Evolutionary conservation across 2,329 filamentous ascomycete species (phyloP).

Genomic region (Trichoderma semiorbis): DNA sequence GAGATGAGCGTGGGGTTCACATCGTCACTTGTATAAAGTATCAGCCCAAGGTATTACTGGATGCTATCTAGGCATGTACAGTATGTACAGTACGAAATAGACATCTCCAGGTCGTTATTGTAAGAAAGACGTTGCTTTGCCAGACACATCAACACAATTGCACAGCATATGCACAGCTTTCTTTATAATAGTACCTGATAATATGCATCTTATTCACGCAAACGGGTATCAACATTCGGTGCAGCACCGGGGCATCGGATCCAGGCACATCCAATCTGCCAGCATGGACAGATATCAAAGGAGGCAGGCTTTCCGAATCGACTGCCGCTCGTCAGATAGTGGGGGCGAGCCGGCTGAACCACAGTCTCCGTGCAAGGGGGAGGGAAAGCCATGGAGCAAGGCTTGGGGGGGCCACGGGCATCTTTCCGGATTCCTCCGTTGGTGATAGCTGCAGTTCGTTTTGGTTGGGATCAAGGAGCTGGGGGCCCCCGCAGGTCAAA

Average conservation of each 20-base stretch:
- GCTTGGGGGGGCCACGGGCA: neutral
- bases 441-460: neutral
- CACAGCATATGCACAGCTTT: neutral
- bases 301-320: neutral
- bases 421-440: neutral
- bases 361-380: neutral
- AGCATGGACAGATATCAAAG: neutral
- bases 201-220: neutral
- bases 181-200: neutral
- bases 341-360: neutral
- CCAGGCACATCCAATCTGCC: neutral
- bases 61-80: too few relatives aligned
- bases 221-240: neutral
- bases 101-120: neutral
- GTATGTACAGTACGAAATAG: neutral
- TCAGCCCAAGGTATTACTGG: neutral
- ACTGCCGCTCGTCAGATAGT: slow-evolving; percentile 2
- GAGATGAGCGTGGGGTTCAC: neutral
- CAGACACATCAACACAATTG: neutral
- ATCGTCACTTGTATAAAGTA: neutral
- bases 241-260: neutral
- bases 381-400: neutral
- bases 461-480: neutral
- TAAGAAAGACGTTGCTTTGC: too few relatives aligned
- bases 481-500: neutral